These are phyloP conservation scores for Zalaria obscura DNA, from an alignment of 2,329 filamentous ascomycete genomes.

Conservation along the genomic window DNA sequence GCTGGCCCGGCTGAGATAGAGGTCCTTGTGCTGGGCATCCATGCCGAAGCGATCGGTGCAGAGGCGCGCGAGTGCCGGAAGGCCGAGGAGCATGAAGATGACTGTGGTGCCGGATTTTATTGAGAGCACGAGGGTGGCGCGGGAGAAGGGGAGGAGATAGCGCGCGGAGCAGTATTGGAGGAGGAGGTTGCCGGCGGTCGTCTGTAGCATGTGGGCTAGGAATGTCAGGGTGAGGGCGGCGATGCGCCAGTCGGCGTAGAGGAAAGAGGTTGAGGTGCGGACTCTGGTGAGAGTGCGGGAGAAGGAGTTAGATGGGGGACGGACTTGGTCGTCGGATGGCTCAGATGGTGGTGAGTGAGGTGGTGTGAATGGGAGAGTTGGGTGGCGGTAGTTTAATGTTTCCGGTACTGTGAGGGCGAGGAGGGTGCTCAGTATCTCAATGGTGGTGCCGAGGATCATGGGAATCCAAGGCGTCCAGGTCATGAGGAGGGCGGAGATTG, in stretches of 20 bases:
- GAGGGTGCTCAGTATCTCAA: slow-evolving; percentile 7
- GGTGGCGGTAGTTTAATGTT: slow-evolving; percentile 14
- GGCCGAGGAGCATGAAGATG: slow-evolving; percentile 15
- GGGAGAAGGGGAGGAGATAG: slow-evolving; percentile 31
- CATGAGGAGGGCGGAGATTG: slow-evolving; percentile 20
- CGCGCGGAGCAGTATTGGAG: slow-evolving; percentile 41
- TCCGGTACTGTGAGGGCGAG: slow-evolving; percentile 16
- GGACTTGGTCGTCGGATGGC: not conserved
- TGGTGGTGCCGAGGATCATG: slow-evolving; percentile 11
- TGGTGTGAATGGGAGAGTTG: not conserved
- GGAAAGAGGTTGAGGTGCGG: slow-evolving; percentile 12
- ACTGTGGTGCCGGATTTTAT: slow-evolving; percentile 15
- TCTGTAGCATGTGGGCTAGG: slow-evolving; percentile 13
- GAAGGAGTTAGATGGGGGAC: slow-evolving; percentile 1
- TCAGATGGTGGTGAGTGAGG: not conserved
- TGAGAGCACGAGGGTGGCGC: slow-evolving; percentile 18
- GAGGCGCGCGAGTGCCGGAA: slow-evolving; percentile 13
- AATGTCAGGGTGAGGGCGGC: slow-evolving; percentile 16
- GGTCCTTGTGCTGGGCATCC: slow-evolving; percentile 14
- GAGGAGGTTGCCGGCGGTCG: slow-evolving; percentile 18
- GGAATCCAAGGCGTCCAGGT: slow-evolving; percentile 18
- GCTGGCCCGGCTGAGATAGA: slow-evolving; percentile 17
- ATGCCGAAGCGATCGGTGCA: slow-evolving; percentile 10
- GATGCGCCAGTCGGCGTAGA: slow-evolving; percentile 17
- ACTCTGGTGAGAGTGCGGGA: slow-evolving; percentile 3